Evolutionary conservation across 257 asterid species (phyloP).

Genomic region (Solanum arcanum): DNA sequence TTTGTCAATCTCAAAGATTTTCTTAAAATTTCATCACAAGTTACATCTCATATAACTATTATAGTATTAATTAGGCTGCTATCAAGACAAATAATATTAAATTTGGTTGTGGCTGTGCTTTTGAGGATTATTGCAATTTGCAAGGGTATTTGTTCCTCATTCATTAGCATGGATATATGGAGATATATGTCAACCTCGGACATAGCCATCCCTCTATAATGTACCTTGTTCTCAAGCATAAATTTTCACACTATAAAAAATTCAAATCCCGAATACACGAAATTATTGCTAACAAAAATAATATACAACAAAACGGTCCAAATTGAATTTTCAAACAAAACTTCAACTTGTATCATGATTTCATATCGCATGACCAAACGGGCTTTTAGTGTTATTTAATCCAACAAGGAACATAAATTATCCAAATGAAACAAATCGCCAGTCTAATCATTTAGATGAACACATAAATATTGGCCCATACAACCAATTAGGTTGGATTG

Average conservation of each 20-base stretch:
- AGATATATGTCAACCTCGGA: background rate
- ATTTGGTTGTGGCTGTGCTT: background rate
- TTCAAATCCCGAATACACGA: background rate
- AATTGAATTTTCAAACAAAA: too few relatives aligned
- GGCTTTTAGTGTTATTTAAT: too few relatives aligned
- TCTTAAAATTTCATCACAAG: background rate
- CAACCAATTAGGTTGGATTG: conserved; percentile 32
- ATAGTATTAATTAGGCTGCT: background rate
- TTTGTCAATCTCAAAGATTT: background rate
- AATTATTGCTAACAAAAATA: too few relatives aligned
- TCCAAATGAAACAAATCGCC: background rate
- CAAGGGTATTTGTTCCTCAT: background rate
- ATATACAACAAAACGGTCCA: too few relatives aligned
- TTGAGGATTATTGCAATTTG: background rate
- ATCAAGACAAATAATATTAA: background rate
- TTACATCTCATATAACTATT: background rate
- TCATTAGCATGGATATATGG: background rate
- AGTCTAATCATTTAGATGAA: background rate
- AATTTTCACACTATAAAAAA: background rate
- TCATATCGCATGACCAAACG: too few relatives aligned
- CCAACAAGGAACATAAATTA: too few relatives aligned
- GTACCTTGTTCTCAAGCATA: background rate
- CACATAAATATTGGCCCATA: background rate
- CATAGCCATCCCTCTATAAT: background rate
- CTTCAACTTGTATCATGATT: too few relatives aligned